Percentiles rank a stretch among this genome's conserved stretches.
phyloP scores from a whole-genome alignment of 2,329 filamentous ascomycete species.

The Fusarium dimerum region DNA sequence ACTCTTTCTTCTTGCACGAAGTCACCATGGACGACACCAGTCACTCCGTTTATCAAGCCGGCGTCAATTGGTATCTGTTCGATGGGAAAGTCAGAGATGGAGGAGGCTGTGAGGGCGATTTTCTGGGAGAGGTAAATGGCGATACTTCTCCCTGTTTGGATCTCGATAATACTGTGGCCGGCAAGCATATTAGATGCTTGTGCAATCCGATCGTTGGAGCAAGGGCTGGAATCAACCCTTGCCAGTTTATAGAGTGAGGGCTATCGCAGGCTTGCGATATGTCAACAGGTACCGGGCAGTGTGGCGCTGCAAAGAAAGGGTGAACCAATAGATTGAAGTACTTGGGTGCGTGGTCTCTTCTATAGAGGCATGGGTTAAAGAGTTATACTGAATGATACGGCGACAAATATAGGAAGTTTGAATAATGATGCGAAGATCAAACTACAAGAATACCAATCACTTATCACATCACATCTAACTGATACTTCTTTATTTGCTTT shows the following conservation, averaged over 20 bases:
- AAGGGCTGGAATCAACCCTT: slow-evolving; percentile 9
- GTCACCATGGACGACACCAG: slow-evolving; percentile 14
- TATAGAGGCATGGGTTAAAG: too few relatives aligned
- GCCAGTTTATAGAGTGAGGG: slow-evolving; percentile 1
- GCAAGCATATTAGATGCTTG: slow-evolving; percentile 10
- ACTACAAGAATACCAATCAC: too few relatives aligned
- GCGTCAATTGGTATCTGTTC: slow-evolving; percentile 7
- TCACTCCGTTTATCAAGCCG: slow-evolving; percentile 13
- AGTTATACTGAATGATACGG: too few relatives aligned
- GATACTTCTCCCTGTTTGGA: slow-evolving; percentile 10
- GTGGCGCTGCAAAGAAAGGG: too few relatives aligned
- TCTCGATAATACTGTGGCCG: slow-evolving; percentile 9
- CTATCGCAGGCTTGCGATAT: too few relatives aligned
- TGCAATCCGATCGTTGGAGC: slow-evolving; percentile 11
- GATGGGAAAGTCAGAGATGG: slow-evolving; percentile 7
- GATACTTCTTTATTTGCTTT: too few relatives aligned
- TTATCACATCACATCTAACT: too few relatives aligned
- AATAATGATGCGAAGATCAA: too few relatives aligned
- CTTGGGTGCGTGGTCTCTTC: too few relatives aligned
- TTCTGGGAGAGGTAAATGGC: slow-evolving; percentile 4
- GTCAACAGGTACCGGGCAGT: too few relatives aligned
- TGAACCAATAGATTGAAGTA: too few relatives aligned
- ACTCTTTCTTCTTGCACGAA: slow-evolving; percentile 12
- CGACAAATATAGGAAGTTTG: too few relatives aligned
- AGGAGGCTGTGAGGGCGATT: slow-evolving; percentile 7